Evolutionary conservation across 1,139 yeast genomes (phyloP).

Genomic region (Taphrina betulina): DNA sequence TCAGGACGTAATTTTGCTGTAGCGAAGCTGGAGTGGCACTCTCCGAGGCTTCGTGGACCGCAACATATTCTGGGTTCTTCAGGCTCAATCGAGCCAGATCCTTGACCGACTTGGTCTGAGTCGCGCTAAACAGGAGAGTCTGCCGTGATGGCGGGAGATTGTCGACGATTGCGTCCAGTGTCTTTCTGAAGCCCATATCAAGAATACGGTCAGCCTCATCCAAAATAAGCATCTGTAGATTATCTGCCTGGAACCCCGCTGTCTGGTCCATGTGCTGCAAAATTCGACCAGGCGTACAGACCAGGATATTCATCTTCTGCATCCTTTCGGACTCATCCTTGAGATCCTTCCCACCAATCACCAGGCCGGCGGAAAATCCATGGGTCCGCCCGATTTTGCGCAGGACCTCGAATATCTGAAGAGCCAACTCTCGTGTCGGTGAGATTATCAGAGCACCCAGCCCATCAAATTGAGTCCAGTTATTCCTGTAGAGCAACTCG

Average conservation of each 20-base stretch:
- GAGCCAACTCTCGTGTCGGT: slow-evolving; percentile 92
- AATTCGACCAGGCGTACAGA: slow-evolving; percentile 95
- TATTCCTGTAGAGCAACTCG: slow-evolving; percentile 52
- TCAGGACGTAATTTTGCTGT: slow-evolving; percentile 75
- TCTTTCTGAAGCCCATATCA: slow-evolving; percentile 94
- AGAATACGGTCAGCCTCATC: slow-evolving; percentile 97
- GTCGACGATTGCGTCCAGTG: slow-evolving; percentile 78
- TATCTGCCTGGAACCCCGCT: slow-evolving; percentile 75
- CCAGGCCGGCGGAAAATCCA: slow-evolving; percentile 86
- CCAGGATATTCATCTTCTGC: slow-evolving; percentile 75
- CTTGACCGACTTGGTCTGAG: slow-evolving; percentile 82
- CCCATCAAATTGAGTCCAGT: slow-evolving; percentile 88
- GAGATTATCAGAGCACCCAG: slow-evolving; percentile 88
- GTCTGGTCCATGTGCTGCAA: slow-evolving; percentile 95
- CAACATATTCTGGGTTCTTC: slow-evolving; percentile 64
- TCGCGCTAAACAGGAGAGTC: slow-evolving; percentile 85
- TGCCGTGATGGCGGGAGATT: slow-evolving; percentile 81
- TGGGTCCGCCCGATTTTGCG: slow-evolving; percentile 78
- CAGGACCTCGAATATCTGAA: slow-evolving; percentile 88
- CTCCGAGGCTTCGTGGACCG: slow-evolving; percentile 53
- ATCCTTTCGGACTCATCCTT: slow-evolving; percentile 83
- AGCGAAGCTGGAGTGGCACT: slow-evolving; percentile 77
- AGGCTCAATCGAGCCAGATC: slow-evolving; percentile 88
- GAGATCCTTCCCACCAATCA: slow-evolving; percentile 95
- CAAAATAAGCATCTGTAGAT: slow-evolving; percentile 75